Evolutionary conservation across 2,329 filamentous ascomycete genomes (phyloP).

Genomic region (Aspergillus alliaceus): DNA sequence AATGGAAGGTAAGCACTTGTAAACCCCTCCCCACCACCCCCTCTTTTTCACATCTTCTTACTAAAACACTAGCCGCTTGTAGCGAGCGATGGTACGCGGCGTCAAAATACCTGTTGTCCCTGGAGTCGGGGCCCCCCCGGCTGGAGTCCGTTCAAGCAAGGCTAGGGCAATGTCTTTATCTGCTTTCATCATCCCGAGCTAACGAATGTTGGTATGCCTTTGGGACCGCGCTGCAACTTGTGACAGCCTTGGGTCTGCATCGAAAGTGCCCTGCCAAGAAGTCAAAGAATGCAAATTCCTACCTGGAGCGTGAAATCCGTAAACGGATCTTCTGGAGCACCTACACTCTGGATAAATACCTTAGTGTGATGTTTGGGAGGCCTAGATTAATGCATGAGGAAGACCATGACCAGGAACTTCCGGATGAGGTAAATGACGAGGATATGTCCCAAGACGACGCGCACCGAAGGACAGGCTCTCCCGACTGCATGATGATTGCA

Average conservation of each 20-base stretch:
- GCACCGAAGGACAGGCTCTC: constrained; percentile 30
- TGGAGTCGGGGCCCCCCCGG: constrained; percentile 55
- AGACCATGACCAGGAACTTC: constrained; percentile 63
- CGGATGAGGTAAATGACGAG: constrained; percentile 56
- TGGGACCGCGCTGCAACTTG: constrained; percentile 56
- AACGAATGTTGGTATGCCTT: constrained; percentile 64
- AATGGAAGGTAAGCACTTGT: constrained; percentile 30
- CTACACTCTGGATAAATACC: constrained; percentile 63
- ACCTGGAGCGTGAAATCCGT: constrained; percentile 51
- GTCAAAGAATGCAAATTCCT: constrained; percentile 29
- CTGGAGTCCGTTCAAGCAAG: constrained; percentile 60
- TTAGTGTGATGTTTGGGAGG: constrained; percentile 63
- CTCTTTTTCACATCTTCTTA: background rate
- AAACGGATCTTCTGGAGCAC: constrained; percentile 63
- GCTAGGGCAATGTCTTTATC: constrained; percentile 58
- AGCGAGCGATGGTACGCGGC: constrained; percentile 42
- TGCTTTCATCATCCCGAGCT: constrained; percentile 59
- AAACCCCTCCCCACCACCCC: no score
- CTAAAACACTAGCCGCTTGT: constrained; percentile 1
- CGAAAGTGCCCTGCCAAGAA: constrained; percentile 30
- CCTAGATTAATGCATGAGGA: constrained; percentile 63
- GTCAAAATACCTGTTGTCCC: constrained; percentile 35
- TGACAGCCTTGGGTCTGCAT: constrained; percentile 48
- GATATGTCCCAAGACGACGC: constrained; percentile 51
- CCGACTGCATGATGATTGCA: constrained; percentile 42